Conservation (phyloP, 495 filamentous ascomycete species). For the Cercophora scortea region DNA sequence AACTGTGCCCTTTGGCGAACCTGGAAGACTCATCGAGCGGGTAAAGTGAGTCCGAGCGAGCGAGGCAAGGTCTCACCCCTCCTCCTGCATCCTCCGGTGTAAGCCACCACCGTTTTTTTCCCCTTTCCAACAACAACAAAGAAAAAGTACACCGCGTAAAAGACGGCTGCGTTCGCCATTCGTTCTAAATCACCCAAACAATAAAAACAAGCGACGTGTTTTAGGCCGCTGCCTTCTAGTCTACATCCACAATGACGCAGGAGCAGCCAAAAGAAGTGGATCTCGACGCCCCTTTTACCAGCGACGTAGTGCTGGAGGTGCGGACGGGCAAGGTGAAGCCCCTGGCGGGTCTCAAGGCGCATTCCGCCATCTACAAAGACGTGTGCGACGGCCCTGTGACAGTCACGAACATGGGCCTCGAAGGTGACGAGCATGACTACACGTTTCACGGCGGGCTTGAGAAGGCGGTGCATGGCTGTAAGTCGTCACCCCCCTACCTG, state of each 20-base stretch:
- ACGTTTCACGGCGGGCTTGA: constrained; percentile 47
- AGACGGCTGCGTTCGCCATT: no score
- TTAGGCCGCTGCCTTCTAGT: no score
- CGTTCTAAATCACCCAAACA: no score
- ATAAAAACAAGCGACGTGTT: no score
- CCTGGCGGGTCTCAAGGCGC: constrained; percentile 32
- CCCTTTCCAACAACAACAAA: no score
- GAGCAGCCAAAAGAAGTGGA: constrained; percentile 20
- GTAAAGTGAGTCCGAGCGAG: no score
- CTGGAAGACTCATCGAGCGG: no score
- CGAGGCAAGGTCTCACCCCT: no score
- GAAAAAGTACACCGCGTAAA: no score
- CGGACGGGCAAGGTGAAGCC: constrained; percentile 44
- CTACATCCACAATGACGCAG: background rate
- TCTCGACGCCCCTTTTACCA: constrained; percentile 31
- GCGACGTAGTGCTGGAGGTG: constrained; percentile 43
- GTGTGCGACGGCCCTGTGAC: constrained; percentile 27
- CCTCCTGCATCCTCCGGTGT: no score
- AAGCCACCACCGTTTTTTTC: no score
- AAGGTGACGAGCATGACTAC: constrained; percentile 48
- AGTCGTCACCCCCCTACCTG: constrained; percentile 2
- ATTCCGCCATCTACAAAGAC: constrained; percentile 47
- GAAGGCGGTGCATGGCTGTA: constrained; percentile 51
- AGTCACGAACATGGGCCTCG: constrained; percentile 38
- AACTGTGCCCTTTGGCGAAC: no score